A percentile compares a stretch with the other conserved stretches of the same genome.
phyloP scores from a whole-genome alignment of 2,329 filamentous ascomycete genomes.

The Elsinoe fawcettii region DNA sequence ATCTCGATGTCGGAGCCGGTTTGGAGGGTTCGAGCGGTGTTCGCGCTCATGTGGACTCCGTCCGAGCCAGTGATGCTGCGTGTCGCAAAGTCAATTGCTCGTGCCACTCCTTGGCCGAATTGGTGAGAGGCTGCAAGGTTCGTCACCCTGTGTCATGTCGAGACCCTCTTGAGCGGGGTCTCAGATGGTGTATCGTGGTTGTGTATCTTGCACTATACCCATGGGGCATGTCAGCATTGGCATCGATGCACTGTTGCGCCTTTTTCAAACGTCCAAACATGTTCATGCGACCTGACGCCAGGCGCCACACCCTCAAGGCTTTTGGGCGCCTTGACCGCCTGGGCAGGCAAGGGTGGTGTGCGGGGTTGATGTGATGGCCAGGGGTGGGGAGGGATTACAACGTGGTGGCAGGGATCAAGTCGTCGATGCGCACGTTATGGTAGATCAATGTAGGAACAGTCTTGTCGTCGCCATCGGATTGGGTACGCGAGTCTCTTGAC shows the following conservation, averaged over 20 bases:
- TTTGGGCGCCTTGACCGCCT: neutral
- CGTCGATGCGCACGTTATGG: conserved; percentile 1
- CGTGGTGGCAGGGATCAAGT: neutral
- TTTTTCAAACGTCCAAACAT: neutral
- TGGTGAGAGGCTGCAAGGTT: too few species aligned
- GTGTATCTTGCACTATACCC: neutral
- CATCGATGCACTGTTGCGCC: neutral
- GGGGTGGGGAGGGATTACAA: neutral
- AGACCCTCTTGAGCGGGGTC: neutral
- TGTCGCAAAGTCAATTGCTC: neutral
- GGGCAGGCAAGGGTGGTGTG: neutral
- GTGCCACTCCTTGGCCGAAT: too few species aligned
- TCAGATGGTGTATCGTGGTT: neutral
- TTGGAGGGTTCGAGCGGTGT: neutral
- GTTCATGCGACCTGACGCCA: neutral
- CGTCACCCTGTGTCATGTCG: neutral
- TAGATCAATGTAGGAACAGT: neutral
- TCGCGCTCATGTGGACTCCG: neutral
- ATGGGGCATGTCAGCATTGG: neutral
- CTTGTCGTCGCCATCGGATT: neutral
- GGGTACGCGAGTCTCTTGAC: neutral
- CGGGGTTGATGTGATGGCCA: neutral
- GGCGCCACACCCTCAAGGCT: neutral
- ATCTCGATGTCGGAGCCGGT: neutral
- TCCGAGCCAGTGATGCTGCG: neutral